Evolutionary conservation across 345 rosid species (phyloP), one percentile per base, ranked within the genome.

Genomic region (Cardiospermum halicacabum): DNA sequence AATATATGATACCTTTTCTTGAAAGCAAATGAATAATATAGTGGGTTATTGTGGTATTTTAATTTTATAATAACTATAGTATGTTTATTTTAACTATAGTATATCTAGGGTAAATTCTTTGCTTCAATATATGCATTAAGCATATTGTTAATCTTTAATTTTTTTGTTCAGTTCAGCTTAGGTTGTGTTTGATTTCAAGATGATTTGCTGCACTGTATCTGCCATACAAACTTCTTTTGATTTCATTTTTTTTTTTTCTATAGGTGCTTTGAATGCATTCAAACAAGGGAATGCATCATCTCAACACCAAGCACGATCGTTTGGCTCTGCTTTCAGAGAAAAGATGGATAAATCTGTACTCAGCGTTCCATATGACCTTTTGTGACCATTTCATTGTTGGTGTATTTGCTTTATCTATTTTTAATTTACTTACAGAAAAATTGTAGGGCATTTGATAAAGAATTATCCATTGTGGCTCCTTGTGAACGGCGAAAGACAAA

Each of bases 301-400:
- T 28, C 69, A 69, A 67, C 80, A 62, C 56, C 62, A 56, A 55
- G 53, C 78, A 12, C 75, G 89, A n/a, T 60, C 80, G 19, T 86
- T 84, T 73, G 63, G 77, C 58, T 21, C 70, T 45, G 13, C 50
- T 60, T 82, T 88, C 62, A 39, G 65, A 64, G 76, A 63, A 61
- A 78, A 58, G 75, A 69, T 85, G 55, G 88, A 80, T 53, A 78
- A 73, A n/a, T 74, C 81, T 61, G 98, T 88, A 66, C 57, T 58
- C 66, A 60, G 16, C 61, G 37, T 15, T 63, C 21, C 15, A 47
- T 53, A 53, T 62, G 11, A 40, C 48, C 56, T 54, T 56, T 58
- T 31, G 56, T 59, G n/a, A 70, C 47, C 37, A 43, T 53, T 69
- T 58, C 57, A 19, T 18, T 40, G 39, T 40, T 15, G 21, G 39